Percentiles rank a stretch among this genome's conserved stretches.
Evolutionary conservation across 495 filamentous ascomycete species (phyloP).

Genomic region (Sabuloglossum arenarium): DNA sequence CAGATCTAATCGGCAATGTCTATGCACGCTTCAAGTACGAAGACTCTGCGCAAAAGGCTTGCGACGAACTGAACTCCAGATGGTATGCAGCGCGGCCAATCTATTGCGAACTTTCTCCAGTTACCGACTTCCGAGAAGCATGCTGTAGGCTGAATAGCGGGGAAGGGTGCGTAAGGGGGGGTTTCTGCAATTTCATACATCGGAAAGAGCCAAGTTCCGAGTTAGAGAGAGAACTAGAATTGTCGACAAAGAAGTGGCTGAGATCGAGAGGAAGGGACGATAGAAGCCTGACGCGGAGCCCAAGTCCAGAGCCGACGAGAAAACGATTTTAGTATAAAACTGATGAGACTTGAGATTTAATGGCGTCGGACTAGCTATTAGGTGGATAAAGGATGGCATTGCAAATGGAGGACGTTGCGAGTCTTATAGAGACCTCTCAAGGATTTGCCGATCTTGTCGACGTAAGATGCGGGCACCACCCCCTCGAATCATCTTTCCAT

Average conservation of each 20-base stretch:
- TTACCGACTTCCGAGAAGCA: constrained; percentile 96
- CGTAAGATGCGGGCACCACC: not conserved
- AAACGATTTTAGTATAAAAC: constrained; percentile 12
- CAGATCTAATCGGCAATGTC: constrained; percentile 94
- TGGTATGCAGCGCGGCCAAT: constrained; percentile 97
- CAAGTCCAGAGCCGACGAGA: constrained; percentile 22
- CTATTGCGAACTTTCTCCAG: constrained; percentile 91
- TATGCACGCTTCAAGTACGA: constrained; percentile 99
- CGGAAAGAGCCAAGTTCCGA: constrained; percentile 81
- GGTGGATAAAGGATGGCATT: not conserved
- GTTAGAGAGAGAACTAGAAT: constrained; percentile 68
- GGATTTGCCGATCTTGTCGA: not conserved
- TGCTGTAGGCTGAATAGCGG: constrained; percentile 89
- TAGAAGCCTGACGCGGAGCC: constrained; percentile 40
- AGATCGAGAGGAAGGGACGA: constrained; percentile 68
- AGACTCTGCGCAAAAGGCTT: constrained; percentile 80
- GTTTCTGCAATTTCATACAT: constrained; percentile 99
- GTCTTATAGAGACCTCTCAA: not conserved
- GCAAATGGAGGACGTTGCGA: not conserved
- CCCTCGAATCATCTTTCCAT: not conserved
- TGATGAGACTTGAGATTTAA: not conserved
- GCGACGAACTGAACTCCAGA: constrained; percentile 79
- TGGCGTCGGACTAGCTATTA: not conserved
- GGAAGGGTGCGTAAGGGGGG: constrained; percentile 86
- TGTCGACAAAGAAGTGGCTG: constrained; percentile 91